phyloP scores from a whole-genome alignment of 306 rosid genomes.

The Acacia confusa region DNA sequence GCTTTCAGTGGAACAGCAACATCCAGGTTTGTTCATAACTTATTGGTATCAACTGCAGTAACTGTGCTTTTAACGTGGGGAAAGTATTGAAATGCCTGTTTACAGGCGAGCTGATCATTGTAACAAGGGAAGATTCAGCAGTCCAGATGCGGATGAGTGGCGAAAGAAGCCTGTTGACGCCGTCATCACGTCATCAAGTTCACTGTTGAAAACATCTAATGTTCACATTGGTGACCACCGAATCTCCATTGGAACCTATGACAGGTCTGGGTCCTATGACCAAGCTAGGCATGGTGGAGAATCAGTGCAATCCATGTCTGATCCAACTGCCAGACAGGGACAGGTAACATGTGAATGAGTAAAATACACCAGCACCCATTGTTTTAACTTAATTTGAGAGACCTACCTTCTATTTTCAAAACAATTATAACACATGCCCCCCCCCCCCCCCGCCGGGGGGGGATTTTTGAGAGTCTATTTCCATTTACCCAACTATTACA shows the following conservation, averaged over 20 bases:
- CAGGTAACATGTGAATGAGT: slow-evolving; percentile 55
- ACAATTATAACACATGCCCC: neutral
- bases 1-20: slow-evolving; percentile 40
- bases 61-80: slow-evolving; percentile 30
- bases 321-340: slow-evolving; percentile 54
- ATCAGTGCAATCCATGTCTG: slow-evolving; percentile 43
- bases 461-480: neutral
- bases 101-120: slow-evolving; percentile 66
- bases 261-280: slow-evolving; percentile 46
- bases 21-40: slow-evolving; percentile 64
- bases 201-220: slow-evolving; percentile 46
- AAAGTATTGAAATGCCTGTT: slow-evolving; percentile 42
- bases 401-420: neutral
- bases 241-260: slow-evolving; percentile 41
- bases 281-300: slow-evolving; percentile 54
- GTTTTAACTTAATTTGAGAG: neutral
- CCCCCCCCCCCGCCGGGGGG: no score
- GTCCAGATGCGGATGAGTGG: slow-evolving; percentile 67
- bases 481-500: neutral
- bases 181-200: slow-evolving; percentile 46
- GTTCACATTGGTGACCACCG: slow-evolving; percentile 55
- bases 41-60: slow-evolving; percentile 36
- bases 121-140: slow-evolving; percentile 53
- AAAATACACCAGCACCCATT: neutral
- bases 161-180: slow-evolving; percentile 46